Conservation (phyloP, 345 rosid species). For the Pistacia vera region DNA sequence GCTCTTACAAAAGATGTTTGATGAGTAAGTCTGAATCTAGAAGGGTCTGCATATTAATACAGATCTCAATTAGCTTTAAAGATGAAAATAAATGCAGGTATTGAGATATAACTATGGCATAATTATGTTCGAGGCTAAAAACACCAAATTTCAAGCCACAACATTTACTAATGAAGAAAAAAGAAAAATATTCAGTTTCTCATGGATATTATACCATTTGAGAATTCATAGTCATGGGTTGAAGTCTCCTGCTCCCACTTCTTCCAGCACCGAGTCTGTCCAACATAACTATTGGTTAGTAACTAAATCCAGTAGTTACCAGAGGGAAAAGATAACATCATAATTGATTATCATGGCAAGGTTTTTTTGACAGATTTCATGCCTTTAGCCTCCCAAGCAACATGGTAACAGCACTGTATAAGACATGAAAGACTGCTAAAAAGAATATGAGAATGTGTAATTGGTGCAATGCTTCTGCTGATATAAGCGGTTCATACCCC, state of each 20-base stretch:
- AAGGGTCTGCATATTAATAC: slow-evolving; percentile 61
- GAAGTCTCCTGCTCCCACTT: slow-evolving; percentile 85
- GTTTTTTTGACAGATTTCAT: not conserved
- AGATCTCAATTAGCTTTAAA: slow-evolving; percentile 18
- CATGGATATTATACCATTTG: slow-evolving; percentile 53
- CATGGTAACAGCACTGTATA: slow-evolving; percentile 80
- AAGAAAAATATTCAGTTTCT: slow-evolving; percentile 3
- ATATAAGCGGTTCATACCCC: slow-evolving; percentile 76
- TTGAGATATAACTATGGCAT: not conserved
- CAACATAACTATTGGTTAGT: slow-evolving; percentile 13
- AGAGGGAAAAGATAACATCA: not conserved
- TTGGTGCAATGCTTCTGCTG: slow-evolving; percentile 72
- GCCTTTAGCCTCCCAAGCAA: slow-evolving; percentile 94
- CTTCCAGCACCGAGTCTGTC: slow-evolving; percentile 94
- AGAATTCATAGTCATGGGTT: slow-evolving; percentile 75
- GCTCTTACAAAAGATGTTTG: slow-evolving; percentile 88
- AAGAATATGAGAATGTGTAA: slow-evolving; percentile 91
- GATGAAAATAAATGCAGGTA: not conserved
- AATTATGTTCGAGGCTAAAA: not conserved
- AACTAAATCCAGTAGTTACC: not conserved
- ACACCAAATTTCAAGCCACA: slow-evolving; percentile 10
- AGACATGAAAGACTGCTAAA: slow-evolving; percentile 82
- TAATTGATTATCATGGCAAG: not conserved
- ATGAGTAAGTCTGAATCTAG: slow-evolving; percentile 89
- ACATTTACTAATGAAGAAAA: not conserved